Evolutionary conservation across 1,139 yeast species (phyloP), one percentile per base, ranked within the genome.

Genomic region (Spencermartinsiella ligniputridi): DNA sequence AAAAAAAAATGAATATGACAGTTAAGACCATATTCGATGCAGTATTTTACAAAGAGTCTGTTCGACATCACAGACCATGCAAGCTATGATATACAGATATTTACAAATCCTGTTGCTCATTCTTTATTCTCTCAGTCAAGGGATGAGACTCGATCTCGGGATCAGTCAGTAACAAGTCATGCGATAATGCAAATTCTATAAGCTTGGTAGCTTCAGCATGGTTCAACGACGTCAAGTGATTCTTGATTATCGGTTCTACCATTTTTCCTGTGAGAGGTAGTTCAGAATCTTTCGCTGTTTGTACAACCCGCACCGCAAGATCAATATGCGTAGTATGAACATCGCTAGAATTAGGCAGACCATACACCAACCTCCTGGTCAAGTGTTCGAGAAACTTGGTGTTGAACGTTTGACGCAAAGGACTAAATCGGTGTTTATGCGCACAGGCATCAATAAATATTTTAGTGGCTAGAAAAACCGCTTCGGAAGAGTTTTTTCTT

Each of bases 1-100:
- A 35, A 25, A 36, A 16, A 20, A 44, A 30, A 12, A 42, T 51
- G 9, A 60, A 49, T 1, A 15, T 18, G 29, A 40, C 13, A 6
- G 53, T 50, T 8, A 34, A 46, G 8, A 6, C 9, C 19, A 34
- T 16, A 11, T 18, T 15, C 19, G 11, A 11, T 8, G n/a, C 11
- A 16, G 37, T 11, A 16, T 34, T 13, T 11, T 16, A 8, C 11
- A n/a, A n/a, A n/a, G n/a, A n/a, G n/a, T n/a, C n/a, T n/a, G n/a
- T n/a, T n/a, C n/a, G n/a, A n/a, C n/a, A n/a, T n/a, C n/a, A n/a
- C n/a, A n/a, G n/a, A n/a, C n/a, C n/a, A n/a, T n/a, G n/a, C n/a
- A n/a, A n/a, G n/a, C n/a, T n/a, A n/a, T n/a, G n/a, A n/a, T n/a
- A n/a, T n/a, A n/a, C n/a, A n/a, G n/a, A n/a, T n/a, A n/a, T n/a